Conservation (phyloP, 2,329 filamentous ascomycete genomes). For the Fusarium cyanostomum region DNA sequence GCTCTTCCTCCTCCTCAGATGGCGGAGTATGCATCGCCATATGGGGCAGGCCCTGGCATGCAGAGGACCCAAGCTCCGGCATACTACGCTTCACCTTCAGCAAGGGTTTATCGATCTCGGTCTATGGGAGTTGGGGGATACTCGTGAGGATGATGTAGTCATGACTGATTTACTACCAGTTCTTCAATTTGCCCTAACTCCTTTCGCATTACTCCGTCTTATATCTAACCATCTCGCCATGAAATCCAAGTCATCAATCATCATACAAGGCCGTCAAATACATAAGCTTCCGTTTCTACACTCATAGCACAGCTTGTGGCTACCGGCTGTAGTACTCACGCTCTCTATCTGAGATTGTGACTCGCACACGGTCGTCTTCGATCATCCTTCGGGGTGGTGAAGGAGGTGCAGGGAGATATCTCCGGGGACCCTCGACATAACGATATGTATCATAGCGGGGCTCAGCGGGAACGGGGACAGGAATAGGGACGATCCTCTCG, state of each 20-base stretch:
- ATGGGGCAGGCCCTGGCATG: constrained; percentile 11
- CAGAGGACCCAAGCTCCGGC: constrained; percentile 10
- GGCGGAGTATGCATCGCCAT: constrained; percentile 15
- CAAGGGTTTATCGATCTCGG: constrained; percentile 1
- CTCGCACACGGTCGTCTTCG: constrained; percentile 41
- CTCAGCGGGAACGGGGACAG: constrained; percentile 52
- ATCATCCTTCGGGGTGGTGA: constrained; percentile 47
- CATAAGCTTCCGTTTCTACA: neutral
- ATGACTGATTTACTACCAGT: neutral
- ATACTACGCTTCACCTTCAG: constrained; percentile 3
- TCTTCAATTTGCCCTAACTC: constrained; percentile 26
- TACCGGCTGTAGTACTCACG: constrained; percentile 45
- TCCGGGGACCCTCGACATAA: constrained; percentile 61
- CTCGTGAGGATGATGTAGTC: neutral
- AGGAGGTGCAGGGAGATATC: constrained; percentile 44
- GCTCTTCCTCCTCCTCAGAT: neutral
- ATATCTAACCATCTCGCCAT: constrained; percentile 2
- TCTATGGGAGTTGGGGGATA: neutral
- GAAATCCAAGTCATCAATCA: constrained; percentile 31
- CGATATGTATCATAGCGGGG: constrained; percentile 60
- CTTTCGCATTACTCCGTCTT: constrained; percentile 13
- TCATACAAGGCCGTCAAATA: constrained; percentile 32
- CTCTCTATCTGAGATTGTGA: constrained; percentile 49
- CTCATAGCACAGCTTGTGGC: neutral
- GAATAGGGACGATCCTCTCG: constrained; percentile 58